Evolutionary conservation across 2,329 filamentous ascomycete species (phyloP), one percentile per base, ranked within the genome.

Genomic region (Lasiodiplodia theobromae): DNA sequence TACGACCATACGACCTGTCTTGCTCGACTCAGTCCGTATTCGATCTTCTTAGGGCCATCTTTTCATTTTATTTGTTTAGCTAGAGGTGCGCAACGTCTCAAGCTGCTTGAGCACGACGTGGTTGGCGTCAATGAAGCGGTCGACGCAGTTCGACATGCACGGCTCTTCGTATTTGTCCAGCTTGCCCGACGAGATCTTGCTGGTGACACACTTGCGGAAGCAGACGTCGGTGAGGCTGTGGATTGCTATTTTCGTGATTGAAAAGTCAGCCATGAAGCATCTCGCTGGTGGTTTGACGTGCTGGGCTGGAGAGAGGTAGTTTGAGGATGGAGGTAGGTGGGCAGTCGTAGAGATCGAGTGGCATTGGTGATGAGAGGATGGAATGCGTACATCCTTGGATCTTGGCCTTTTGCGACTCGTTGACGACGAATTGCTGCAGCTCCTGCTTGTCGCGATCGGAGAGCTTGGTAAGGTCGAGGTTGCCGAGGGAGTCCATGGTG

Each of bases 121-220:
- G 82, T 95, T 96, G 71, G 94, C 88, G 81, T 99, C 96, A 83
- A 98, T 86, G 82, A 96, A 98, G 68, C 96, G 87, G 76, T 97
- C 92, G 68, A 98, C 94, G 77, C 96, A 99, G 84, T 97, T 97
- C 79, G 90, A 86, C 79, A 97, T 87, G 80, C 96, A 99, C 10
- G 85, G 82, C 83, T 96, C 91, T 83, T 99, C 96, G 70, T 82
- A 84, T 75, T 86, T 87, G 73, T 96, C 93, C 73, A 99, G 84
- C 75, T 89, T 88, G 34, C 89, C 87, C 70, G 86, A 87, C 73
- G 90, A 89, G 78, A 97, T 91, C 69, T 85, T 86, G 66, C 44
- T 56, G 10, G 92, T 91, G 70, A 97, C 86, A 85, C 96, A 99
- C 84, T 97, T 98, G 78, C 90, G 93, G 90, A 94, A 99, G 87